A percentile compares a stretch with the other conserved stretches of the same genome.
These are phyloP conservation scores for Fusarium transvaalense DNA, from an alignment of 2,329 filamentous ascomycete species.

Conservation along the genomic window DNA sequence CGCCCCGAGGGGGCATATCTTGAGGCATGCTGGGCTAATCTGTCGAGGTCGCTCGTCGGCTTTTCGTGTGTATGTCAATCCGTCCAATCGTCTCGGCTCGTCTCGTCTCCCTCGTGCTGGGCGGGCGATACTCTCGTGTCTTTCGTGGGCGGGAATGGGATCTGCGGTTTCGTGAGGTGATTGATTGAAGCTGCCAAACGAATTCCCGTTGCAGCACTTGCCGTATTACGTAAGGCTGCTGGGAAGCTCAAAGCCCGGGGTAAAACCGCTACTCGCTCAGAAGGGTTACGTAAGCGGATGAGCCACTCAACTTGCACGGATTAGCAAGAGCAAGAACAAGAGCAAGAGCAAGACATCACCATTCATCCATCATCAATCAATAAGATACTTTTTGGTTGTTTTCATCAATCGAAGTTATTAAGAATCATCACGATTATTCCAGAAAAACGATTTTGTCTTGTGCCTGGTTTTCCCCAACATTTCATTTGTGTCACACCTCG, in stretches of 20 bases:
- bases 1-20: constrained; percentile 95
- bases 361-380: neutral
- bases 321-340: too few species aligned
- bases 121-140: constrained; percentile 23
- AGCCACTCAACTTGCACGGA: constrained; percentile 36
- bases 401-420: neutral
- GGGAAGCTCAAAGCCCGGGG: constrained; percentile 9
- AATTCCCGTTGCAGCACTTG: constrained; percentile 31
- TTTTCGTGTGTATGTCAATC: constrained; percentile 1
- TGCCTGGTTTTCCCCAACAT: too few species aligned
- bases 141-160: neutral
- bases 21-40: constrained; percentile 80
- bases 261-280: neutral
- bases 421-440: neutral
- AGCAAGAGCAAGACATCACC: constrained; percentile 37
- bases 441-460: too few species aligned
- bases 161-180: constrained; percentile 45
- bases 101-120: constrained; percentile 35
- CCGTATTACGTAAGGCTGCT: constrained; percentile 45
- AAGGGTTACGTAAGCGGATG: constrained; percentile 17
- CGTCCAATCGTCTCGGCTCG: constrained; percentile 16
- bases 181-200: constrained; percentile 44
- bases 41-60: constrained; percentile 28
- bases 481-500: neutral
- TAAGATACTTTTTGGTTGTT: neutral